phyloP scores from a whole-genome alignment of 2,329 filamentous ascomycete genomes.

The Fusarium neocosmosporiellum region DNA sequence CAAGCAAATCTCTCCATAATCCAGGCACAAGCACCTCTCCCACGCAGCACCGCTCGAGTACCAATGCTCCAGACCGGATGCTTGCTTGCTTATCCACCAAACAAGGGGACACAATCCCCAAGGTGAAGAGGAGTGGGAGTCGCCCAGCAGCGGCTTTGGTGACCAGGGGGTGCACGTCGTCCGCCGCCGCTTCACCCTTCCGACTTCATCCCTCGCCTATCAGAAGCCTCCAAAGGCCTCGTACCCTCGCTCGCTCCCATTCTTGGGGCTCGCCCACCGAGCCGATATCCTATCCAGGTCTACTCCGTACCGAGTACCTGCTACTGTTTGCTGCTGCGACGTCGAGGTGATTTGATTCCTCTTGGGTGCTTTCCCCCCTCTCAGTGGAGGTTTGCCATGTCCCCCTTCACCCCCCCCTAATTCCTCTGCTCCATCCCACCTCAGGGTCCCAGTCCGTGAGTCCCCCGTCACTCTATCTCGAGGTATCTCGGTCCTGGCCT shows the following conservation, averaged over 20 bases:
- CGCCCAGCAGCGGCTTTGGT: constrained; percentile 25
- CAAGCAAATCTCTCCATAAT: neutral
- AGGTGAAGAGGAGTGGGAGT: constrained; percentile 20
- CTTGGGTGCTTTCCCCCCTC: neutral
- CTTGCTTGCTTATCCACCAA: neutral
- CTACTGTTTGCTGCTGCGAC: constrained; percentile 19
- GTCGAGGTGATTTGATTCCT: constrained; percentile 5
- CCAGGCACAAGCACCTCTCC: neutral
- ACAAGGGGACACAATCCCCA: constrained; percentile 22
- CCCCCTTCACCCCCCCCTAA: constrained; percentile 10
- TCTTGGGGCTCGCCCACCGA: constrained; percentile 31
- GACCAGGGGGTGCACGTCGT: constrained; percentile 34
- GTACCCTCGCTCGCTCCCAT: constrained; percentile 36
- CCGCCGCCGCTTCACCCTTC: constrained; percentile 35
- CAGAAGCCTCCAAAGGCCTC: constrained; percentile 22
- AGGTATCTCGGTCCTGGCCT: neutral
- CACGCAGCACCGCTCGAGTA: neutral
- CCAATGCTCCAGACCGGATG: neutral
- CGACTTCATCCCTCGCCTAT: constrained; percentile 40
- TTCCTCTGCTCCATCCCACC: constrained; percentile 1
- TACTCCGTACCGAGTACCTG: constrained; percentile 24
- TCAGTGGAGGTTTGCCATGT: neutral
- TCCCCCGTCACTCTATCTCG: constrained; percentile 7
- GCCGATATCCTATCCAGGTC: constrained; percentile 33
- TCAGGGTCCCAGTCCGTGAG: neutral